Evolutionary conservation across 2,329 filamentous ascomycete species (phyloP), one percentile per base, ranked within the genome.

Genomic region (Arthrobotrys conoides): DNA sequence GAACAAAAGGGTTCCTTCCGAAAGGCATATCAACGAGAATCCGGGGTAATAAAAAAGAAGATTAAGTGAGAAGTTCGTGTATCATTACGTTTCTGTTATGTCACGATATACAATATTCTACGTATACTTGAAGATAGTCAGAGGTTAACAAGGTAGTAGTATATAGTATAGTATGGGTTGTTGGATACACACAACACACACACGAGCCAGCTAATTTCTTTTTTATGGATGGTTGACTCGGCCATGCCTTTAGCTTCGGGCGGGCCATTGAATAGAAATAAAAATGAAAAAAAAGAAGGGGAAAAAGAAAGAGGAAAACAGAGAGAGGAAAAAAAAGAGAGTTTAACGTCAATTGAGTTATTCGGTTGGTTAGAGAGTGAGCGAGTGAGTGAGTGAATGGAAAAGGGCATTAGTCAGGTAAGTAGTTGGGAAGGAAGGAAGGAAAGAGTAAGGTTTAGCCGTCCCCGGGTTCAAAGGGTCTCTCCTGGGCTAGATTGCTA

Each of bases 51-150:
- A 18, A n/a, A 44, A 59, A 76, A 48, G 46, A 55, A 44, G 22
- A 18, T 30, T 30, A 6, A n/a, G n/a, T n/a, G n/a, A n/a, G n/a
- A n/a, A n/a, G n/a, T n/a, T n/a, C n/a, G n/a, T n/a, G n/a, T n/a
- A n/a, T 12, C 30, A 77, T 77, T 77, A 77, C 73, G 73, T 77
- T 77, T 71, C 73, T 77, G 73, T 77, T 77, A 77, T 71, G 72
- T 76, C 72, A 76, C 70, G 14, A 12, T n/a, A n/a, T n/a, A n/a
- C n/a, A n/a, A 41, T 9, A n/a, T 41, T 5, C 1, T 4, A 12
- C 3, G 38, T 16, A 9, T 41, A 41, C 33, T n/a, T n/a, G 33
- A 9, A 36, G 6, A 3, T 36, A 36, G 1, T 36, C 6, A 3
- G 27, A 30, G 27, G 6, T 30, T 3, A 6, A 30, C 3, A 6